Conservation (phyloP, 176 grass and related monocot species). For the Bolboschoenus planiculmis region DNA sequence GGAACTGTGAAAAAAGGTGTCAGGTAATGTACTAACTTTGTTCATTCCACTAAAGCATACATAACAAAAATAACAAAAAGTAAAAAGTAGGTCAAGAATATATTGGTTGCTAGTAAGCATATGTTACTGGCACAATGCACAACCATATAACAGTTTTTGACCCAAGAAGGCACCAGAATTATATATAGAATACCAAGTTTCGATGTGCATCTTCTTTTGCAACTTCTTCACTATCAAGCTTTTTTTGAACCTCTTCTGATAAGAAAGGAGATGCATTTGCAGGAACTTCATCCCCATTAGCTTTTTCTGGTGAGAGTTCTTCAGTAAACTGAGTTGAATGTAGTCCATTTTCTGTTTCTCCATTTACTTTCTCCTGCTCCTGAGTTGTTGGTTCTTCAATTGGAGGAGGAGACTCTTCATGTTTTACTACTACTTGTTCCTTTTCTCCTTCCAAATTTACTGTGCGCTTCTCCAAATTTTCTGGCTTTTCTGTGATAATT, state of each 20-base stretch:
- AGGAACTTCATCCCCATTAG: background rate
- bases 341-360: background rate
- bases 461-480: background rate
- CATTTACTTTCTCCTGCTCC: constrained; percentile 9
- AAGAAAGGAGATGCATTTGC: background rate
- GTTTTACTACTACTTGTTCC: background rate
- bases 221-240: constrained; percentile 1
- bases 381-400: background rate
- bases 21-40: background rate
- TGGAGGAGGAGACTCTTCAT: background rate
- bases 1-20: background rate
- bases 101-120: background rate
- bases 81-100: background rate
- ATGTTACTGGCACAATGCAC: background rate
- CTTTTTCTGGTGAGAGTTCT: background rate
- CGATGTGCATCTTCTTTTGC: background rate
- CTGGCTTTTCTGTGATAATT: constrained; percentile 4
- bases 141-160: background rate
- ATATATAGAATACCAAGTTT: background rate
- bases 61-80: background rate
- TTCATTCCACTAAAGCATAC: background rate
- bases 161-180: background rate
- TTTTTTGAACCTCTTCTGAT: background rate
- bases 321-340: background rate
- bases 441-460: background rate